A percentile compares a stretch with the other conserved stretches of the same genome.
Evolutionary conservation across 1,139 yeast genomes (phyloP).

Genomic region (Fermentozyma sake): DNA sequence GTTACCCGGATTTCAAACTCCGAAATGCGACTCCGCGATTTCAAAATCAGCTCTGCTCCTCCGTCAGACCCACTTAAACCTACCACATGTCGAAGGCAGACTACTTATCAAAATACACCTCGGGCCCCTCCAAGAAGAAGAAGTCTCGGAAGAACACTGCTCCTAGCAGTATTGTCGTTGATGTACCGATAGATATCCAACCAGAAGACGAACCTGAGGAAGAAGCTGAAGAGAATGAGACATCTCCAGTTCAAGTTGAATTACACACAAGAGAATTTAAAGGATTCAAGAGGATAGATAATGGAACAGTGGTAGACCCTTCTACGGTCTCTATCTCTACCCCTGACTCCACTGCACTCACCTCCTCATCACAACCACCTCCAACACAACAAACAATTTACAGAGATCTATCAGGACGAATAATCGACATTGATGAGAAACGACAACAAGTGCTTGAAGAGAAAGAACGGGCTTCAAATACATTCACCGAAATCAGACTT

Average conservation of each 20-base stretch:
- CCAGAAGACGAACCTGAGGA: slow-evolving; percentile 6
- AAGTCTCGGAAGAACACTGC: too few relatives aligned
- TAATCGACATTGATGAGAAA: slow-evolving; percentile 36
- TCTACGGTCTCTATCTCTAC: too few relatives aligned
- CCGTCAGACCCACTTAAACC: too few relatives aligned
- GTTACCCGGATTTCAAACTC: too few relatives aligned
- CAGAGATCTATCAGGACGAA: slow-evolving; percentile 57
- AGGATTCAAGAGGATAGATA: slow-evolving; percentile 39
- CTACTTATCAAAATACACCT: slow-evolving; percentile 47
- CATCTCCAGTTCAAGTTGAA: slow-evolving; percentile 22
- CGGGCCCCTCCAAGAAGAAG: slow-evolving; percentile 15
- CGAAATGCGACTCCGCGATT: too few relatives aligned
- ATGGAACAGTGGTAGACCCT: slow-evolving; percentile 13
- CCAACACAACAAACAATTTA: slow-evolving; percentile 42
- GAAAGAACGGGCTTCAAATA: slow-evolving; percentile 19
- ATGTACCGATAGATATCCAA: too few relatives aligned
- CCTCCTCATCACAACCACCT: slow-evolving; percentile 1
- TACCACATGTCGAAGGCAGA: slow-evolving; percentile 39
- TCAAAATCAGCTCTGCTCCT: too few relatives aligned
- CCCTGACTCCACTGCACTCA: too few relatives aligned
- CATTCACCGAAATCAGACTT: slow-evolving; percentile 44
- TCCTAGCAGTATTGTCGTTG: too few relatives aligned
- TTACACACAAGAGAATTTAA: slow-evolving; percentile 13
- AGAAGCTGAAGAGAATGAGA: slow-evolving; percentile 20
- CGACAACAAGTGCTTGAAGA: slow-evolving; percentile 21